Evolutionary conservation across 129 eudicot species (phyloP), one percentile per base, ranked within the genome.

Genomic region (Logfia minima): DNA sequence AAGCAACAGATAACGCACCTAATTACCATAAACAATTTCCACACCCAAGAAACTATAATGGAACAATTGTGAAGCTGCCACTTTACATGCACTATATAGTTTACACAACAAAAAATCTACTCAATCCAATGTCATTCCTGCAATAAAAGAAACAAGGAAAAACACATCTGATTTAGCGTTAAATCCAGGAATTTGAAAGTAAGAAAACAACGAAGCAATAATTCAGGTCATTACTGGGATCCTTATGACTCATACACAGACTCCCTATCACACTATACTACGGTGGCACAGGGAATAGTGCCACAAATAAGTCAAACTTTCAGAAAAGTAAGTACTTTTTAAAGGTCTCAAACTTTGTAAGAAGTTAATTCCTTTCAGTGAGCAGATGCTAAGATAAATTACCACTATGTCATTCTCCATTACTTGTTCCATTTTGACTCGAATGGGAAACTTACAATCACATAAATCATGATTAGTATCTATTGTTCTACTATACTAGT

Each of bases 81-180:
- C 82, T 74, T 71, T 56, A 77, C 43, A 18, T 14, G 19, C 65
- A 52, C 18, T 71, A 53, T 35, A 63, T 22, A 11, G 8, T 79
- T 70, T 70, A 83, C 78, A 74, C 60, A 62, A 53, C 77, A 60
- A 62, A 70, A 45, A 59, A 59, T 68, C 51, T 43, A 43, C 24
- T 43, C 52, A 28, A 11, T 41, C 79, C 70, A 21, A 17, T 6
- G 13, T 58, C 43, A 71, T 43, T 43, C 84, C 85, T 84, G 77
- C 85, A 80, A 41, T 24, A 66, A 28, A 34, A 69, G 19, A 21
- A 18, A 67, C 28, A 67, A 67, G 4, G 1, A 37, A 9, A 67
- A 67, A 3, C 72, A 21, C 32, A 3, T 59, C 9, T 34, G 37
- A 34, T 34, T 34, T 34, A 34, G 24, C 1, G 11, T 62, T 22